Percentiles rank a stretch among this genome's conserved stretches.
phyloP scores from a whole-genome alignment of 164 flowering plant genomes.

The Houttuynia cordata region DNA sequence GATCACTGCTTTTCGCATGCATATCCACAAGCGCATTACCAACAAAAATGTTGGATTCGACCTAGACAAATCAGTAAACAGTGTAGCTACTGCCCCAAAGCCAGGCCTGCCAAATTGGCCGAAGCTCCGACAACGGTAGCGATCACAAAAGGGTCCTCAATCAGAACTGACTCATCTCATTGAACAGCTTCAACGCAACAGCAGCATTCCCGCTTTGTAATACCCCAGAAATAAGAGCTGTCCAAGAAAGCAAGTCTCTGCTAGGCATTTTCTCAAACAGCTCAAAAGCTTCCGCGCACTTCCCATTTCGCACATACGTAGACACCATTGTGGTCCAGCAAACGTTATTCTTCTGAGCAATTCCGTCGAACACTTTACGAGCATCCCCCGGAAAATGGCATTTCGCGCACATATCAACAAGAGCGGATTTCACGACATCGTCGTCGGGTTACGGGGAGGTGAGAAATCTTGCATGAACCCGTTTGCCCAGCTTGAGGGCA shows the following conservation, averaged over 20 bases:
- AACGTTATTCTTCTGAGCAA: constrained; percentile 28
- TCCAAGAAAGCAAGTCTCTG: constrained; percentile 49
- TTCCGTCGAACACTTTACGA: constrained; percentile 39
- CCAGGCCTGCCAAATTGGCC: constrained; percentile 50
- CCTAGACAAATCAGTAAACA: constrained; percentile 49
- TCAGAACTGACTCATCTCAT: constrained; percentile 38
- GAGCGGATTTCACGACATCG: constrained; percentile 60
- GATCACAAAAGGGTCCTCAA: constrained; percentile 58
- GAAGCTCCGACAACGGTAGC: constrained; percentile 56
- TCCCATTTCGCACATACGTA: constrained; percentile 58
- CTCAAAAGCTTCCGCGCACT: constrained; percentile 4
- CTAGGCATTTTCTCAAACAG: constrained; percentile 21
- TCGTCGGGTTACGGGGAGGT: constrained; percentile 38
- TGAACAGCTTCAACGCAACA: constrained; percentile 36
- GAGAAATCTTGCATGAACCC: constrained; percentile 54
- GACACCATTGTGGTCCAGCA: constrained; percentile 70
- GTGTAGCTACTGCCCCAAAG: constrained; percentile 69
- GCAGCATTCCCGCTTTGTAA: constrained; percentile 46
- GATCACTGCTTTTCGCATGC: constrained; percentile 82
- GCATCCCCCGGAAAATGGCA: constrained; percentile 49
- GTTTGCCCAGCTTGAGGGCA: constrained; percentile 37
- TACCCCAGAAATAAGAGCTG: constrained; percentile 77
- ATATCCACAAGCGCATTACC: constrained; percentile 67
- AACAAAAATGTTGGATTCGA: constrained; percentile 42
- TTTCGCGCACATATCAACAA: constrained; percentile 81